Evolutionary conservation across 495 filamentous ascomycete genomes (phyloP), one percentile per base, ranked within the genome.

Genomic region (Massariosphaeria phaeospora): DNA sequence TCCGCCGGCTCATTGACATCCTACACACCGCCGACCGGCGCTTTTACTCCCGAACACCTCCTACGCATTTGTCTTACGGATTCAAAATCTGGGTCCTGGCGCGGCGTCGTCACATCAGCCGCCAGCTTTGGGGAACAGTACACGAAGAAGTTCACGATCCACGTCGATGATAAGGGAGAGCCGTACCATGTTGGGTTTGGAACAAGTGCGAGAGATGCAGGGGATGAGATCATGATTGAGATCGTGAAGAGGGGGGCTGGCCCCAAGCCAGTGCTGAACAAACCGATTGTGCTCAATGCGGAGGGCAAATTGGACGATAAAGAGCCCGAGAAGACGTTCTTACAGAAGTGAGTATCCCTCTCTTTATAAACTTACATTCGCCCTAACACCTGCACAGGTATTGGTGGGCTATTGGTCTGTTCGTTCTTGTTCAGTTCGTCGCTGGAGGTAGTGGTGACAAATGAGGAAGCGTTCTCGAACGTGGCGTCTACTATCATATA

Each of bases 261-360:
- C 9, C 74, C 73, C 59, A 70, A 76, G 62, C 80, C 82, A 1
- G 71, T 72, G 46, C 66, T 86, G 58, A 86, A 86, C 61, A 82
- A 75, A 64, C 82, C 84, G 1, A 70, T 88, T 3, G 79, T 86
- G 35, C 59, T 87, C 51, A 76, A 71, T 51, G 64, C 76, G 0
- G 79, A 85, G 60, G 84, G 84, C 9, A 82, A 74, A 68, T 66
- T 76, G 38, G 75, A 70, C 40, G 75, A 70, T 65, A 62, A 69
- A 50, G 72, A 71, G 59, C 51, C 62, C 20, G 81, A 87, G 76
- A 87, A 86, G 76, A 74, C 75, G 0, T 79, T 87, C 57, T 66
- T 88, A 39, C 84, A 88, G 68, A 86, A 85, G 82, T 86, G 71
- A 64, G 76, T 76, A 38, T n/a, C n/a, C n/a, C n/a, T n/a, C n/a